A percentile compares a stretch with the other conserved stretches of the same genome.
Conservation (phyloP, 129 eudicot genomes). For the Oenanthe sinensis region DNA sequence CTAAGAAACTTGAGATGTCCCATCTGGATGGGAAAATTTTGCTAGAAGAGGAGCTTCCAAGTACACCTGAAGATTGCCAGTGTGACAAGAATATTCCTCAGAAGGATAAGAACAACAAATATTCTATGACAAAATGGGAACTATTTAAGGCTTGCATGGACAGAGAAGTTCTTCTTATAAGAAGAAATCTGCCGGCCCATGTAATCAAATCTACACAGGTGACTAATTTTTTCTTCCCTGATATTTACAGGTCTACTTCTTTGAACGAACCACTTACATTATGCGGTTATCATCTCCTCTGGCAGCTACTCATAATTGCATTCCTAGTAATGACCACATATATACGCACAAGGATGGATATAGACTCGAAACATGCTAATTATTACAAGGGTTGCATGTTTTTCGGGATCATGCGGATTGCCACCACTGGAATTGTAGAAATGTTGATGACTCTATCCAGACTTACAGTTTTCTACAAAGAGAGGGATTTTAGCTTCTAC, state of each 20-base stretch:
- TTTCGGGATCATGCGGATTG: slow-evolving; percentile 27
- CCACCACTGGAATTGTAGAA: slow-evolving; percentile 35
- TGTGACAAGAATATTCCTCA: slow-evolving; percentile 32
- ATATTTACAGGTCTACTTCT: neutral
- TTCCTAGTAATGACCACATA: slow-evolving; percentile 31
- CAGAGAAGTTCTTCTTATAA: slow-evolving; percentile 57
- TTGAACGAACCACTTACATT: neutral
- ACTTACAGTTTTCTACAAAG: slow-evolving; percentile 39
- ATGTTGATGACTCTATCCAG: slow-evolving; percentile 34
- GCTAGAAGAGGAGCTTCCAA: slow-evolving; percentile 22
- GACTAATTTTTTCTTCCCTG: neutral
- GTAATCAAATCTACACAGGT: slow-evolving; percentile 56
- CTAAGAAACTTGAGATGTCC: slow-evolving; percentile 36
- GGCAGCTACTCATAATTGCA: slow-evolving; percentile 32
- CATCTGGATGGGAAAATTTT: slow-evolving; percentile 19
- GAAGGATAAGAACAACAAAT: slow-evolving; percentile 12
- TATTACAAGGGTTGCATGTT: slow-evolving; percentile 36
- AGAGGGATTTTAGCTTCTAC: slow-evolving; percentile 36
- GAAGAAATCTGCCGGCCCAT: slow-evolving; percentile 40
- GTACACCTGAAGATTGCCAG: slow-evolving; percentile 27
- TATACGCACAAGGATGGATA: slow-evolving; percentile 27
- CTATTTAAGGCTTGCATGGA: slow-evolving; percentile 58
- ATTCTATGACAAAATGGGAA: slow-evolving; percentile 56
- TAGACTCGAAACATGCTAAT: slow-evolving; percentile 31
- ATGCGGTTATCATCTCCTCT: neutral